A percentile compares a stretch with the other conserved stretches of the same genome.
phyloP scores from a whole-genome alignment of 768 basidiomycete species.

The Holtermanniella nyarrowii region DNA sequence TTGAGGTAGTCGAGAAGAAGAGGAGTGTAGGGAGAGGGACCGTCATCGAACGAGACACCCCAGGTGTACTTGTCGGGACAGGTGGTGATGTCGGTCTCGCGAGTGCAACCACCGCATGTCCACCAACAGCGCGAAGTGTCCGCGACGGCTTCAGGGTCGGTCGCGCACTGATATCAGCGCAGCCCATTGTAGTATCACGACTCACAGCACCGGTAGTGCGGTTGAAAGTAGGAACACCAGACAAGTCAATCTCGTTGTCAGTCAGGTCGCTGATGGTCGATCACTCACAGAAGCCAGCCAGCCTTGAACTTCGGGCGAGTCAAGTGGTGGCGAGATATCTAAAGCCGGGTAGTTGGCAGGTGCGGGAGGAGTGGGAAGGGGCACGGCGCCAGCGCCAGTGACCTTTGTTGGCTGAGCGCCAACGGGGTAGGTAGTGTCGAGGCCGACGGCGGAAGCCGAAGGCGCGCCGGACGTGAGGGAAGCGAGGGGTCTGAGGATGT shows the following conservation, averaged over 20 bases:
- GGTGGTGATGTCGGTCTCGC: conserved; percentile 57
- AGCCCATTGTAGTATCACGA: conserved; percentile 3
- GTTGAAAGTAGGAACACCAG: conserved; percentile 26
- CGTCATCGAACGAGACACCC: conserved; percentile 54
- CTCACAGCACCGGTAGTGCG: conserved; percentile 24
- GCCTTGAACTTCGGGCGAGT: conserved; percentile 34
- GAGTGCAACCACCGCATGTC: conserved; percentile 64
- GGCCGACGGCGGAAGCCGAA: conserved; percentile 20
- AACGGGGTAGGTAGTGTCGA: conserved; percentile 30
- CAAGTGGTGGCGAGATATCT: conserved; percentile 31
- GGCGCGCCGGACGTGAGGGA: conserved; percentile 30
- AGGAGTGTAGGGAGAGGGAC: conserved; percentile 67
- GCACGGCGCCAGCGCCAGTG: conserved; percentile 30
- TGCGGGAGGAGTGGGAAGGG: conserved; percentile 16
- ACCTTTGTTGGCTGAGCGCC: conserved; percentile 27
- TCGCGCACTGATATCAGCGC: conserved; percentile 45
- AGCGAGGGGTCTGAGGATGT: conserved; percentile 8
- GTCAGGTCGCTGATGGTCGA: too few relatives aligned
- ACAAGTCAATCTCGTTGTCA: conserved; percentile 21
- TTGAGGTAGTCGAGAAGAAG: conserved; percentile 62
- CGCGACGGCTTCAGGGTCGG: conserved; percentile 50
- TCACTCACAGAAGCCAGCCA: conserved; percentile 25
- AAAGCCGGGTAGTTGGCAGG: conserved; percentile 37
- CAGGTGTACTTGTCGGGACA: conserved; percentile 59
- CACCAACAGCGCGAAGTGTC: conserved; percentile 62